phyloP scores from a whole-genome alignment of 495 filamentous ascomycete genomes.

The Filosporella fistucella region DNA sequence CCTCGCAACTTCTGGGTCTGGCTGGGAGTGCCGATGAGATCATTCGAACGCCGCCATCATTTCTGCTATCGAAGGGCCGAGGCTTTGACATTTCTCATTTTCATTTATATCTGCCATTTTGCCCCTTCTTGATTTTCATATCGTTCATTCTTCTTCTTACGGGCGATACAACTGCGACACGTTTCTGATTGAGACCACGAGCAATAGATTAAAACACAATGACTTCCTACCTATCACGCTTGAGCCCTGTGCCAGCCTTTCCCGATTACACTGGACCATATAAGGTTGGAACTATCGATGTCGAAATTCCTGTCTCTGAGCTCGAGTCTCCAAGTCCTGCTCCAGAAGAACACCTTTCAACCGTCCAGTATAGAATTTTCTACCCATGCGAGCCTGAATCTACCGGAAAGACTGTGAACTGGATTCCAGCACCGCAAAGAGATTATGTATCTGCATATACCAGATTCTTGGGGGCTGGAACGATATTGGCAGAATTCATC shows the following conservation, averaged over 20 bases:
- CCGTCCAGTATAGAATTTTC: conserved; percentile 70
- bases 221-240: conserved; percentile 31
- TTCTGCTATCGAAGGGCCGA: no score
- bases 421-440: conserved; percentile 70
- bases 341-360: conserved; percentile 51
- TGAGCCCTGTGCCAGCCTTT: conserved; percentile 58
- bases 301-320: conserved; percentile 64
- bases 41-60: no score
- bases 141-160: no score
- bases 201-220: no score
- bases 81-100: no score
- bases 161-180: no score
- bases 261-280: conserved; percentile 67
- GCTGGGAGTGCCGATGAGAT: no score
- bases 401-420: conserved; percentile 38
- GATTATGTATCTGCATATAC: conserved; percentile 63
- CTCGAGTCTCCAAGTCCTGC: conserved; percentile 45
- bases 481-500: conserved; percentile 49
- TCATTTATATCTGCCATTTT: no score
- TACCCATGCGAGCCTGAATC: conserved; percentile 56
- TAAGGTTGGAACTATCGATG: conserved; percentile 67
- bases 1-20: no score
- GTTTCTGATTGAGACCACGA: no score
- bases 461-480: conserved; percentile 57
- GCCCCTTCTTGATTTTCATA: no score